These are phyloP conservation scores for Yamadazyma triangularis DNA, from an alignment of 1,139 yeast genomes.

Conservation along the genomic window DNA sequence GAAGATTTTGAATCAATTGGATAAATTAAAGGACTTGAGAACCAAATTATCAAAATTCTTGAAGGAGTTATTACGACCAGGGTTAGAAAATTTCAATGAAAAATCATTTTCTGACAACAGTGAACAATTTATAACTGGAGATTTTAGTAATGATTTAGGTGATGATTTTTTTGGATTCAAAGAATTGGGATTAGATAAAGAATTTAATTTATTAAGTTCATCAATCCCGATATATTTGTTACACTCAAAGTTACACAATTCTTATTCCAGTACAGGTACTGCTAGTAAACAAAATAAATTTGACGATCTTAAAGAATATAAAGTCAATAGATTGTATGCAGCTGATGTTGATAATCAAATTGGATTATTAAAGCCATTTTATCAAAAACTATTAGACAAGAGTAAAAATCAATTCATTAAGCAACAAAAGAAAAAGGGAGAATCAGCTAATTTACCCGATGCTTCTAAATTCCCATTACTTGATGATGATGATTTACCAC, in stretches of 20 bases:
- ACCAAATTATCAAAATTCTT: slow-evolving; percentile 67
- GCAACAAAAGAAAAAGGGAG: slow-evolving; percentile 51
- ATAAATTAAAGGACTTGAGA: slow-evolving; percentile 65
- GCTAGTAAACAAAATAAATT: slow-evolving; percentile 49
- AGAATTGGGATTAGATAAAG: slow-evolving; percentile 90
- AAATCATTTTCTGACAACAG: slow-evolving; percentile 82
- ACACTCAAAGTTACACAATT: slow-evolving; percentile 69
- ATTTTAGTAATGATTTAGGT: slow-evolving; percentile 87
- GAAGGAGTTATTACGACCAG: slow-evolving; percentile 80
- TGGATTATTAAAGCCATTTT: slow-evolving; percentile 57
- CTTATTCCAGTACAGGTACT: slow-evolving; percentile 38
- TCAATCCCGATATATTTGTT: slow-evolving; percentile 87
- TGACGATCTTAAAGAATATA: slow-evolving; percentile 57
- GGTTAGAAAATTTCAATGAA: slow-evolving; percentile 70
- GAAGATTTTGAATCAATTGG: slow-evolving; percentile 64
- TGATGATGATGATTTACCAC: slow-evolving; percentile 81
- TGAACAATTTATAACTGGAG: slow-evolving; percentile 92
- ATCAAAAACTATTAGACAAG: slow-evolving; percentile 46
- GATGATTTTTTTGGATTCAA: slow-evolving; percentile 96
- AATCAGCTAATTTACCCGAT: slow-evolving; percentile 41
- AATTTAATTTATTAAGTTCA: slow-evolving; percentile 79
- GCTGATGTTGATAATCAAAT: slow-evolving; percentile 51
- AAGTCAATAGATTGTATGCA: slow-evolving; percentile 45
- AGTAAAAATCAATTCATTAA: slow-evolving; percentile 47
- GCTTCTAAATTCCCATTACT: slow-evolving; percentile 43